Conservation (phyloP, 208 protist species). For the Sergeia podlipaevii region DNA sequence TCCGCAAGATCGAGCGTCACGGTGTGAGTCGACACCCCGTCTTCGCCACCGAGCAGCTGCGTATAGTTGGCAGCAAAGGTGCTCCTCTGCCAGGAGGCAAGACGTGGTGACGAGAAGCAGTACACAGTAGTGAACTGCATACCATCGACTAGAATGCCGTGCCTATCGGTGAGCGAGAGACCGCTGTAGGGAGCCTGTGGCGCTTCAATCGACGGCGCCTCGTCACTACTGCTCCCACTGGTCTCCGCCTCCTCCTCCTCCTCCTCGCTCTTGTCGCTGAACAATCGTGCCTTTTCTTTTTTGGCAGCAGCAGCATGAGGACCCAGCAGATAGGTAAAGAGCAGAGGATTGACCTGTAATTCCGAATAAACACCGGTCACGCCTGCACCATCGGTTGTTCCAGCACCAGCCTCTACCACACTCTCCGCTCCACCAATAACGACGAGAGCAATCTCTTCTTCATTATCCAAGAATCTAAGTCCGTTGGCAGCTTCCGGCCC, state of each 20-base stretch:
- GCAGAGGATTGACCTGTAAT: not conserved
- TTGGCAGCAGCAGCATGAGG: constrained; percentile 1
- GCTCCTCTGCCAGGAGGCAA: constrained; percentile 4
- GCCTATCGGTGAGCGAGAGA: not conserved
- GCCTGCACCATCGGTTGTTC: not conserved
- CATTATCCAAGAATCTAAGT: constrained; percentile 14
- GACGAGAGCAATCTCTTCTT: constrained; percentile 1
- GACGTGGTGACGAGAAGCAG: constrained; percentile 20
- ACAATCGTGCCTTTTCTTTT: too few species aligned
- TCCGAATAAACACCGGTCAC: constrained; percentile 11
- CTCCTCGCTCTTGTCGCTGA: not conserved
- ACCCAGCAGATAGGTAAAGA: constrained; percentile 17
- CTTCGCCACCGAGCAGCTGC: constrained; percentile 16
- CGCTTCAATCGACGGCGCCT: constrained; percentile 1
- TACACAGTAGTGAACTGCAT: constrained; percentile 16
- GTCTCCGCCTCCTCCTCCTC: not conserved
- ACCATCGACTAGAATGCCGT: not conserved
- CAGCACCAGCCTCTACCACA: not conserved
- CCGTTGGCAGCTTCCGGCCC: too few species aligned
- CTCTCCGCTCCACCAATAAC: constrained; percentile 3
- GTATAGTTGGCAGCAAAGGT: not conserved
- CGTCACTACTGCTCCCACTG: constrained; percentile 6
- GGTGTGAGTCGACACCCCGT: constrained; percentile 18
- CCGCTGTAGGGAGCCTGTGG: too few species aligned
- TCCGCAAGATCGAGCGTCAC: constrained; percentile 19